Evolutionary conservation across 345 rosid species (phyloP).

Genomic region (Gossypium bickii): DNA sequence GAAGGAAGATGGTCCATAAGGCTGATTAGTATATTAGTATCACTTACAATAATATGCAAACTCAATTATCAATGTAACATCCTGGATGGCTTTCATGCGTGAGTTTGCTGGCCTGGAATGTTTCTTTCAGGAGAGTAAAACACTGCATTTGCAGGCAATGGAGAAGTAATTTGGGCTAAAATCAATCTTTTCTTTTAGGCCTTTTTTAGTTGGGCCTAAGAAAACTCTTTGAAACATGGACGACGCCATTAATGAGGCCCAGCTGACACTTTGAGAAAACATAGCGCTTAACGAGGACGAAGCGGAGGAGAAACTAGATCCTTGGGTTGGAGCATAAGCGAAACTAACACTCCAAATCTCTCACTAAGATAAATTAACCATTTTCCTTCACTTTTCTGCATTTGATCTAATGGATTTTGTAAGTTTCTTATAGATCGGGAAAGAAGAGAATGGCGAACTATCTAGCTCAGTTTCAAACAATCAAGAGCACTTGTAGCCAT

Average conservation of each 20-base stretch:
- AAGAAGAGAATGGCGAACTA: constrained; percentile 61
- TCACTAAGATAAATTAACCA: background rate
- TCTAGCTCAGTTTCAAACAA: constrained; percentile 85
- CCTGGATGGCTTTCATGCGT: no score
- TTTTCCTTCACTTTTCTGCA: background rate
- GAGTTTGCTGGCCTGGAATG: no score
- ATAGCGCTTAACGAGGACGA: background rate
- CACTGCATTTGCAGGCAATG: background rate
- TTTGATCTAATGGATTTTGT: constrained; percentile 31
- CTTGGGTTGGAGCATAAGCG: background rate
- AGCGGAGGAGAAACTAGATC: background rate
- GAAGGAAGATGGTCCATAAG: no score
- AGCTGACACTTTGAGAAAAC: background rate
- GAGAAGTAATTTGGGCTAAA: background rate
- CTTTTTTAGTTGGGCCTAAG: background rate
- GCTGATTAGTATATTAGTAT: no score
- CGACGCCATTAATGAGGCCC: background rate
- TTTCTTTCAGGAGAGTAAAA: background rate
- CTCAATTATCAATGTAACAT: no score
- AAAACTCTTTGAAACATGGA: background rate
- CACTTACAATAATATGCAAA: no score
- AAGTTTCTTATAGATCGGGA: constrained; percentile 35
- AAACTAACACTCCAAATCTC: constrained; percentile 9
- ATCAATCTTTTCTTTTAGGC: background rate
- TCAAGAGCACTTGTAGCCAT: constrained; percentile 68